Evolutionary conservation across 2,329 filamentous ascomycete genomes (phyloP).

Genomic region (Nemania diffusa): DNA sequence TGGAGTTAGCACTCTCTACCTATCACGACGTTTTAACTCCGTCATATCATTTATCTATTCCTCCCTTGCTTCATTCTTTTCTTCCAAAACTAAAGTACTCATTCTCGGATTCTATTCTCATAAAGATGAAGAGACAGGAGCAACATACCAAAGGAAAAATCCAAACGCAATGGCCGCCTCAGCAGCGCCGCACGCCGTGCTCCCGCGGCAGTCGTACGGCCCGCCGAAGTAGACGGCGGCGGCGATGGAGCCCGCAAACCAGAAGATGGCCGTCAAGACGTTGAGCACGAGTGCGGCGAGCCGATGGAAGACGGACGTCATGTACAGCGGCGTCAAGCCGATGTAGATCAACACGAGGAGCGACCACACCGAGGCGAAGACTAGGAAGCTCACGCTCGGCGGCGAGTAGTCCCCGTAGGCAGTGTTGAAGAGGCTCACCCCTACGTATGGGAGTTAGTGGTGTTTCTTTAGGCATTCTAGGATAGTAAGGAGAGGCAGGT

Average conservation of each 20-base stretch:
- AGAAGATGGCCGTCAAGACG: constrained; percentile 81
- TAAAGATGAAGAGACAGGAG: neutral
- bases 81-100: neutral
- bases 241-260: constrained; percentile 88
- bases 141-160: constrained; percentile 67
- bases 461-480: neutral
- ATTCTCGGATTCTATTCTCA: neutral
- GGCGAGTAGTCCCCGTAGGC: constrained; percentile 55
- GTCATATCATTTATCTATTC: neutral
- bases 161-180: constrained; percentile 74
- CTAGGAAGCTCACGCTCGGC: constrained; percentile 75
- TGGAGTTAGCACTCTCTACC: neutral
- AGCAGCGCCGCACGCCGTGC: constrained; percentile 65
- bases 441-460: constrained; percentile 51
- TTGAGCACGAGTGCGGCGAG: constrained; percentile 75
- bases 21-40: neutral
- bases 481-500: neutral
- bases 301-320: constrained; percentile 69
- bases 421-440: constrained; percentile 57
- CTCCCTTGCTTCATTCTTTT: neutral
- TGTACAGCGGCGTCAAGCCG: constrained; percentile 71
- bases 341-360: constrained; percentile 77
- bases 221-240: constrained; percentile 73
- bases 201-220: constrained; percentile 62
- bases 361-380: constrained; percentile 84